Percentiles rank a stretch among this genome's conserved stretches.
Conservation (phyloP, 169 alveolate species). For the Plasmodium fragile region DNA sequence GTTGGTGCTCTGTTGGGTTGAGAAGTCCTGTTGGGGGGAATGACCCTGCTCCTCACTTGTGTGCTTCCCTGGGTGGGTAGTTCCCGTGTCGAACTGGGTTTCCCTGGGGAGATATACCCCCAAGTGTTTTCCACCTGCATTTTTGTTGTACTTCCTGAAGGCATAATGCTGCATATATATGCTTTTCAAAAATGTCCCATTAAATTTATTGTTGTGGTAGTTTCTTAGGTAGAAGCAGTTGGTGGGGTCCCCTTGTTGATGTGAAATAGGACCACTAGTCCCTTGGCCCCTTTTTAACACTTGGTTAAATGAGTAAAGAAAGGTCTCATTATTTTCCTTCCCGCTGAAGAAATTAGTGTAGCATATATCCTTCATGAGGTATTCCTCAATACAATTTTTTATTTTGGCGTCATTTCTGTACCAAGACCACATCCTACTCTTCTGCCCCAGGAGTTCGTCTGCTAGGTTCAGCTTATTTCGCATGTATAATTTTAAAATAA, state of each 20-base stretch:
- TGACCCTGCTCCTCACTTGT: not conserved
- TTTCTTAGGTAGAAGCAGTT: conserved; percentile 10
- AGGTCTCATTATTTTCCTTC: not conserved
- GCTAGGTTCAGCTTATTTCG: conserved; percentile 14
- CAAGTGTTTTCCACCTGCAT: not conserved
- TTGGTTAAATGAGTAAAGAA: conserved; percentile 1
- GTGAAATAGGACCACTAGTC: not conserved
- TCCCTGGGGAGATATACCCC: not conserved
- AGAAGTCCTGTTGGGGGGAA: not conserved
- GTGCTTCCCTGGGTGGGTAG: no score
- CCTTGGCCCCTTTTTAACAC: not conserved
- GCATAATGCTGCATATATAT: conserved; percentile 16
- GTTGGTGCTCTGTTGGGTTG: not conserved
- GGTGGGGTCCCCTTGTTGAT: not conserved
- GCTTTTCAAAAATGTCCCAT: conserved; percentile 1
- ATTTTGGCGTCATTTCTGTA: conserved; percentile 23
- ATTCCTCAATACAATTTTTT: conserved; percentile 27
- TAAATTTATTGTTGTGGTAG: conserved; percentile 27
- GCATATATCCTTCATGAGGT: conserved; percentile 32
- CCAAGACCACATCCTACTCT: conserved; percentile 53
- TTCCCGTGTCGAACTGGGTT: not conserved
- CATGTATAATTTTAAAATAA: conserved; percentile 17
- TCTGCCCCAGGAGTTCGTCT: conserved; percentile 45
- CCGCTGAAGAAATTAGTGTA: conserved; percentile 6
- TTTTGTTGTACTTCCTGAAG: not conserved